A percentile compares a stretch with the other conserved stretches of the same genome.
These are phyloP conservation scores for Marchantia paleacea DNA, from an alignment of 225 moss, liverwort and hornwort genomes.

Conservation along the genomic window DNA sequence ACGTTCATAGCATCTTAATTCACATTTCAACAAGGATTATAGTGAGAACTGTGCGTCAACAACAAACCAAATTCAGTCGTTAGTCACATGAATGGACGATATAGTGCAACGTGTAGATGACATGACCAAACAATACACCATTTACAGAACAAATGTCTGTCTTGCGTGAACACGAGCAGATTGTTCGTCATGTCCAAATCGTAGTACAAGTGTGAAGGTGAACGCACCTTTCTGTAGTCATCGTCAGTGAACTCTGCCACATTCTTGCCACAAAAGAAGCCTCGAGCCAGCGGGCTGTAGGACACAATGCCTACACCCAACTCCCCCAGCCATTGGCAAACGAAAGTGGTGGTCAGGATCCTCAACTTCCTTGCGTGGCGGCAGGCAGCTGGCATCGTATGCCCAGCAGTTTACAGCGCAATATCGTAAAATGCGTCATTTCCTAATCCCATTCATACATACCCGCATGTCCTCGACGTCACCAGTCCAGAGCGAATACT, in stretches of 20 bases:
- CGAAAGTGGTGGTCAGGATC: background rate
- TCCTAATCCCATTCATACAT: background rate
- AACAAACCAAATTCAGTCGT: background rate
- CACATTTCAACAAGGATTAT: no score
- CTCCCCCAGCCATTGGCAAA: constrained; percentile 15
- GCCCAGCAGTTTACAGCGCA: background rate
- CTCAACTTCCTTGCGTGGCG: background rate
- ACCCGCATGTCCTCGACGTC: constrained; percentile 38
- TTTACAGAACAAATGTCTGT: background rate
- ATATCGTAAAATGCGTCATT: background rate
- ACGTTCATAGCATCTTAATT: no score
- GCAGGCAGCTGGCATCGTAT: background rate
- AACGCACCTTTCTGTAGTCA: constrained; percentile 19
- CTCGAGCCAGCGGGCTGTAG: constrained; percentile 34
- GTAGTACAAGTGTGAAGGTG: background rate
- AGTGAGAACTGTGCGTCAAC: no score
- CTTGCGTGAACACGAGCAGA: background rate
- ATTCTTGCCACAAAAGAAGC: constrained; percentile 32
- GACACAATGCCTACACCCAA: constrained; percentile 37
- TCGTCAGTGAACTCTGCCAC: background rate
- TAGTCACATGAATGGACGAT: background rate
- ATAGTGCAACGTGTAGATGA: background rate
- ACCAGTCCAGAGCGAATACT: constrained; percentile 45
- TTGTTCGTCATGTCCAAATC: background rate
- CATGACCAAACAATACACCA: background rate